These are phyloP conservation scores for Moesziomyces sp. DNA, from an alignment of 1,284 basidiomycete species.

Conservation along the genomic window DNA sequence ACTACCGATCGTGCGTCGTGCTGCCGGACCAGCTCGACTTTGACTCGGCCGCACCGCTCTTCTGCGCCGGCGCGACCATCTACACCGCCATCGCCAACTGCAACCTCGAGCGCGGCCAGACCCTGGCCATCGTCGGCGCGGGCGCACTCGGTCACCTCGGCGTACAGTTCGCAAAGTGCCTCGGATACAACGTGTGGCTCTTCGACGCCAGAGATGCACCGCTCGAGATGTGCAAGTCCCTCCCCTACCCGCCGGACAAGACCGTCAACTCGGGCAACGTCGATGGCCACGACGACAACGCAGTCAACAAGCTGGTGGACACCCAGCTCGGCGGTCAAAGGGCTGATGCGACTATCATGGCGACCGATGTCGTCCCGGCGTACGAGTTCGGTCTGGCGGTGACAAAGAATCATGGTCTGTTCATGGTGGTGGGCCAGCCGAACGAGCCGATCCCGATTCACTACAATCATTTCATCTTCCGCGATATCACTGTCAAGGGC, in stretches of 20 bases:
- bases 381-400: slow-evolving; percentile 38
- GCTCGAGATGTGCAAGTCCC: slow-evolving; percentile 23
- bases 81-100: slow-evolving; percentile 66
- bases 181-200: slow-evolving; percentile 66
- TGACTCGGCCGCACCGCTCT: slow-evolving; percentile 66
- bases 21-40: slow-evolving; percentile 53
- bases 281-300: slow-evolving; percentile 20
- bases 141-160: slow-evolving; percentile 69
- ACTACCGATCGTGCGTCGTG: slow-evolving; percentile 47
- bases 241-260: slow-evolving; percentile 45
- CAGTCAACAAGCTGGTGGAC: slow-evolving; percentile 13
- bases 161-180: slow-evolving; percentile 64
- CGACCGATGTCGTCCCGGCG: slow-evolving; percentile 40
- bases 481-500: slow-evolving; percentile 49
- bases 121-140: slow-evolving; percentile 69
- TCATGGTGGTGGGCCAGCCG: slow-evolving; percentile 52
- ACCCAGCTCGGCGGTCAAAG: slow-evolving; percentile 28
- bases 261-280: slow-evolving; percentile 31
- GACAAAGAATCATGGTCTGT: slow-evolving; percentile 42
- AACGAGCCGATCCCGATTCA: slow-evolving; percentile 45
- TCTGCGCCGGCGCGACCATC: slow-evolving; percentile 69
- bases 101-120: slow-evolving; percentile 52
- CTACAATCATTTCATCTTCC: slow-evolving; percentile 48
- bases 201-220: slow-evolving; percentile 49
- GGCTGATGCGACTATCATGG: slow-evolving; percentile 47